Conservation (phyloP, 2,329 filamentous ascomycete species). For the Arthrobotrys entomopaga region DNA sequence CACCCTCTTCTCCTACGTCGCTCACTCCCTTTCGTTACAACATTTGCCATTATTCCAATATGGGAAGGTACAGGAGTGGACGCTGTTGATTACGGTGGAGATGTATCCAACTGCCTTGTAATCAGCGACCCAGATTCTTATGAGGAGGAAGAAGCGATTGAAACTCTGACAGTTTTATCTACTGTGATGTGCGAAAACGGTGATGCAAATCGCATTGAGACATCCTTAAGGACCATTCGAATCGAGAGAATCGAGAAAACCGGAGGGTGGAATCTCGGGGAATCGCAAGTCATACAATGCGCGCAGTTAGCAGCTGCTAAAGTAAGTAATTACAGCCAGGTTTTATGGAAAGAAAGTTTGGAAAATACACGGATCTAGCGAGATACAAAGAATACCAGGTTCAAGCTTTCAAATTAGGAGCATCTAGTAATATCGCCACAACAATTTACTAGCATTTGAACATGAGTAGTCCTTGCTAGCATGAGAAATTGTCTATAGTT, state of each 20-base stretch:
- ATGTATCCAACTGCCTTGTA: conserved; percentile 74
- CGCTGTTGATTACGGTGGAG: conserved; percentile 64
- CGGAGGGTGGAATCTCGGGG: conserved; percentile 68
- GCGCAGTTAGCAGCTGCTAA: conserved; percentile 14
- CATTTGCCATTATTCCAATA: conserved; percentile 71
- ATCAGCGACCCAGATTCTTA: conserved; percentile 88
- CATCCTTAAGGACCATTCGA: conserved; percentile 63
- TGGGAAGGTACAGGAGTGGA: neutral
- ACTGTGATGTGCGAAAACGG: conserved; percentile 72
- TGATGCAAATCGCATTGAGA: conserved; percentile 58
- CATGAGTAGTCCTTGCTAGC: no score
- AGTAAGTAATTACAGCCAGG: conserved; percentile 5
- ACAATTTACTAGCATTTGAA: no score
- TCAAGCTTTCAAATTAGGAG: no score
- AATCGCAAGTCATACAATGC: conserved; percentile 24
- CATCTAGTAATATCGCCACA: no score
- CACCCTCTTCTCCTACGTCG: conserved; percentile 66
- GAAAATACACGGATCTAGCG: no score
- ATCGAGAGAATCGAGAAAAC: conserved; percentile 82
- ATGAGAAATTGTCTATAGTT: neutral
- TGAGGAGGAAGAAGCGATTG: conserved; percentile 85
- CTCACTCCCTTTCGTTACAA: conserved; percentile 78
- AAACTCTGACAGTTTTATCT: conserved; percentile 74
- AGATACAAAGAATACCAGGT: no score
- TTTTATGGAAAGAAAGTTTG: conserved; percentile 5